Percentiles rank a stretch among this genome's conserved stretches.
These are phyloP conservation scores for Suillus fuscotomentosus DNA, from an alignment of 768 basidiomycete genomes.

Conservation along the genomic window DNA sequence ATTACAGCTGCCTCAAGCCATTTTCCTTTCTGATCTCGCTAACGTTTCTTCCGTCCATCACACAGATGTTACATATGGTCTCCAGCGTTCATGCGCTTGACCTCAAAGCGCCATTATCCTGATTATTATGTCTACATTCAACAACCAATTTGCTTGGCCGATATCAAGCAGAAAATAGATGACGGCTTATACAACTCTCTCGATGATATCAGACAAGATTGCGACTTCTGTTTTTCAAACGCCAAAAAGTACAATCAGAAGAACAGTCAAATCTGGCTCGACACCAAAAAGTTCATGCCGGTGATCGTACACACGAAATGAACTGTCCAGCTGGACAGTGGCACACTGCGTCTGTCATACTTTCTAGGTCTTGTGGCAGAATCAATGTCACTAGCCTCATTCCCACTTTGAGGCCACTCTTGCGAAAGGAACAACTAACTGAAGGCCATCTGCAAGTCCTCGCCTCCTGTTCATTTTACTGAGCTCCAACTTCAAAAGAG, in stretches of 20 bases:
- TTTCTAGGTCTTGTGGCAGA: too few species aligned
- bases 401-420: too few species aligned
- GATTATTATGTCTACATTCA: constrained; percentile 86
- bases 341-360: too few species aligned
- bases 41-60: constrained; percentile 28
- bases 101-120: constrained; percentile 70
- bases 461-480: too few species aligned
- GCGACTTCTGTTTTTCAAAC: constrained; percentile 78
- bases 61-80: constrained; percentile 64
- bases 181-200: constrained; percentile 57
- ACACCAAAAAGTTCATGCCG: constrained; percentile 70
- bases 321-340: too few species aligned
- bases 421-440: too few species aligned
- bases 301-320: constrained; percentile 33
- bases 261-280: constrained; percentile 75
- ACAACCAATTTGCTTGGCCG: constrained; percentile 82
- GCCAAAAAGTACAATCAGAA: constrained; percentile 81
- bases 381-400: too few species aligned
- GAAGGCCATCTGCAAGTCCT: too few species aligned
- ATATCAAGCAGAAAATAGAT: constrained; percentile 81
- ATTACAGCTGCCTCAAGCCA: constrained; percentile 31
- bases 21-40: constrained; percentile 42
- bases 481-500: too few species aligned
- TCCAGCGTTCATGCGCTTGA: constrained; percentile 64
- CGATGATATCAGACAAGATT: constrained; percentile 64